Conservation (phyloP, 257 asterid species). For the Gentiana dahurica region DNA sequence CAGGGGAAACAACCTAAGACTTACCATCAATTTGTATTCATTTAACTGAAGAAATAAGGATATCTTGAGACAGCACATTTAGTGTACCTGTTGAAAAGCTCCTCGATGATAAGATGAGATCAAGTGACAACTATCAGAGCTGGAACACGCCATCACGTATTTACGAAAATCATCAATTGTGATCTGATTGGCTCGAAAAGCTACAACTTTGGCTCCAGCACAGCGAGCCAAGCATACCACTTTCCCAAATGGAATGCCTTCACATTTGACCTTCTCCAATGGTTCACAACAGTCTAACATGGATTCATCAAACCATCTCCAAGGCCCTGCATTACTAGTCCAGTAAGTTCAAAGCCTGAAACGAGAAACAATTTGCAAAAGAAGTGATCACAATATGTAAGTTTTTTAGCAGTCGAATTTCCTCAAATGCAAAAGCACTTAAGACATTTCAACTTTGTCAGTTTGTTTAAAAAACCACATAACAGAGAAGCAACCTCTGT, state of each 20-base stretch:
- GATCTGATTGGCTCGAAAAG: conserved; percentile 84
- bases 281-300: conserved; percentile 99
- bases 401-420: too few relatives aligned
- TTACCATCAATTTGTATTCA: too few relatives aligned
- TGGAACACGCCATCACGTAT: conserved; percentile 59
- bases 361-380: too few relatives aligned
- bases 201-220: conserved; percentile 93
- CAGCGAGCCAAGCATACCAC: conserved; percentile 95
- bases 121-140: conserved; percentile 78
- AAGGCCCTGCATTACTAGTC: conserved; percentile 59
- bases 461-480: too few relatives aligned
- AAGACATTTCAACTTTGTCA: too few relatives aligned
- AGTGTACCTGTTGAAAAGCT: conserved; percentile 56
- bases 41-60: too few relatives aligned
- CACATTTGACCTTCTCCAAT: conserved; percentile 80
- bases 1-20: too few relatives aligned
- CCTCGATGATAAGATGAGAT: conserved; percentile 91
- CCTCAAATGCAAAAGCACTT: too few relatives aligned
- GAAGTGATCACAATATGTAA: too few relatives aligned
- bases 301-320: conserved; percentile 99
- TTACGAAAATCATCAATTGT: conserved; percentile 81
- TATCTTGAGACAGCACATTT: background rate
- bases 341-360: conserved; percentile 16
- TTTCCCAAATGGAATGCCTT: conserved; percentile 88
- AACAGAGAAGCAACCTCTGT: too few relatives aligned